Evolutionary conservation across 2,329 filamentous ascomycete species (phyloP).

Genomic region (Fusarium sulawesiense): DNA sequence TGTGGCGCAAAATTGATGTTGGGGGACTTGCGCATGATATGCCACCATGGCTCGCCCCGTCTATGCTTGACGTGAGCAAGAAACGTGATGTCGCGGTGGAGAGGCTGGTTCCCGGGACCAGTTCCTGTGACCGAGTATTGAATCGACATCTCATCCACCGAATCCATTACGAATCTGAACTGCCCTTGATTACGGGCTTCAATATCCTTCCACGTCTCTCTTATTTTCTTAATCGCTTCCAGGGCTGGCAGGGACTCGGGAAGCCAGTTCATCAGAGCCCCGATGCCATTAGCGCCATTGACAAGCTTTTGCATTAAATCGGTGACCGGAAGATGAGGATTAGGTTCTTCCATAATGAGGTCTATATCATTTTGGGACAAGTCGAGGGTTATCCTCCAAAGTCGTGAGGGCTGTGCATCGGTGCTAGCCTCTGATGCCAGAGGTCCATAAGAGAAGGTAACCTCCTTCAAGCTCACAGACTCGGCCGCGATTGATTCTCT

Average conservation of each 20-base stretch:
- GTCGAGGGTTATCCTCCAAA: conserved; percentile 68
- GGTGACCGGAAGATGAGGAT: conserved; percentile 74
- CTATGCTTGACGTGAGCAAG: conserved; percentile 64
- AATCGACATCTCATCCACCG: conserved; percentile 68
- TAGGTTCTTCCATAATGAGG: conserved; percentile 69
- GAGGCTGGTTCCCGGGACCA: conserved; percentile 39
- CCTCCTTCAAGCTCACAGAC: conserved; percentile 68
- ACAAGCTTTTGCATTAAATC: conserved; percentile 69
- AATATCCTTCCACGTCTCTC: conserved; percentile 62
- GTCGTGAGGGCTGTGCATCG: conserved; percentile 33
- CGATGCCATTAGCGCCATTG: conserved; percentile 65
- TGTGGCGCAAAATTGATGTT: conserved; percentile 29
- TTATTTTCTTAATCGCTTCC: conserved; percentile 69
- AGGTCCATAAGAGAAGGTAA: conserved; percentile 76
- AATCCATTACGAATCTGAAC: conserved; percentile 64
- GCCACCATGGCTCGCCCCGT: conserved; percentile 63
- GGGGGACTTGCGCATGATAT: conserved; percentile 55
- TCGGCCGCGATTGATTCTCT: conserved; percentile 67
- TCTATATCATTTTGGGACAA: conserved; percentile 66
- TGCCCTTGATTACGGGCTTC: conserved; percentile 57
- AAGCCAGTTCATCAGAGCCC: conserved; percentile 65
- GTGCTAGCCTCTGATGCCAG: conserved; percentile 8
- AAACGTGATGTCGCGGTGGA: conserved; percentile 58
- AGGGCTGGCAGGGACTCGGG: conserved; percentile 74
- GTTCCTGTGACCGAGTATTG: conserved; percentile 60